Percentiles rank a stretch among this genome's conserved stretches.
Evolutionary conservation across 306 rosid species (phyloP).

Genomic region (Lupinus albus): DNA sequence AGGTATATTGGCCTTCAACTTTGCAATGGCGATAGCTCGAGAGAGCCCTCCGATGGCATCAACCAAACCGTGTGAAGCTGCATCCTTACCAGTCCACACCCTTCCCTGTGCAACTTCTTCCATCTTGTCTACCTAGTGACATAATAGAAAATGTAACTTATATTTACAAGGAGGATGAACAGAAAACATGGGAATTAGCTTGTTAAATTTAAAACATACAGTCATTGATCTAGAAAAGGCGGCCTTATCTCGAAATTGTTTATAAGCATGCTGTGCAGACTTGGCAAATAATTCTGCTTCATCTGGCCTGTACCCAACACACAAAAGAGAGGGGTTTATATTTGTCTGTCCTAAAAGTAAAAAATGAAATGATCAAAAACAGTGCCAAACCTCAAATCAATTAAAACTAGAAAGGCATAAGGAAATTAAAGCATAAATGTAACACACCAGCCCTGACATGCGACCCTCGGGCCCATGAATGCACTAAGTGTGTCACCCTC

Average conservation of each 20-base stretch:
- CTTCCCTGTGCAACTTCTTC: constrained; percentile 96
- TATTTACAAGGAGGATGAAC: constrained; percentile 14
- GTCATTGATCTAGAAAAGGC: constrained; percentile 86
- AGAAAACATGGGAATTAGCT: not conserved
- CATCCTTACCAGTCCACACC: constrained; percentile 89
- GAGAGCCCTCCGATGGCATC: constrained; percentile 95
- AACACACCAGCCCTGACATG: no score
- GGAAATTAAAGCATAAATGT: no score
- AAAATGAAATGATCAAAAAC: no score
- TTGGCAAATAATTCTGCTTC: constrained; percentile 91
- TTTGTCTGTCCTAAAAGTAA: constrained; percentile 4
- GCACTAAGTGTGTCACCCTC: no score
- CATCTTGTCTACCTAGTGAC: constrained; percentile 80
- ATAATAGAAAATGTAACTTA: constrained; percentile 19
- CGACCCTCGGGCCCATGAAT: no score
- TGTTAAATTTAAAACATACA: constrained; percentile 49
- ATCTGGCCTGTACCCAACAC: constrained; percentile 62
- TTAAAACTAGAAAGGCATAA: no score
- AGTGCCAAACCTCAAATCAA: no score
- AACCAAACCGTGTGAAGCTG: constrained; percentile 75
- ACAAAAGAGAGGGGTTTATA: constrained; percentile 1
- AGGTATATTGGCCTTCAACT: constrained; percentile 87
- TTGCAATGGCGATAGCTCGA: constrained; percentile 90
- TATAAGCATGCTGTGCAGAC: constrained; percentile 70
- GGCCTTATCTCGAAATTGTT: constrained; percentile 88